A percentile compares a stretch with the other conserved stretches of the same genome.
These are phyloP conservation scores for Naganishia sp. DNA, from an alignment of 1,284 basidiomycete species.

Conservation along the genomic window DNA sequence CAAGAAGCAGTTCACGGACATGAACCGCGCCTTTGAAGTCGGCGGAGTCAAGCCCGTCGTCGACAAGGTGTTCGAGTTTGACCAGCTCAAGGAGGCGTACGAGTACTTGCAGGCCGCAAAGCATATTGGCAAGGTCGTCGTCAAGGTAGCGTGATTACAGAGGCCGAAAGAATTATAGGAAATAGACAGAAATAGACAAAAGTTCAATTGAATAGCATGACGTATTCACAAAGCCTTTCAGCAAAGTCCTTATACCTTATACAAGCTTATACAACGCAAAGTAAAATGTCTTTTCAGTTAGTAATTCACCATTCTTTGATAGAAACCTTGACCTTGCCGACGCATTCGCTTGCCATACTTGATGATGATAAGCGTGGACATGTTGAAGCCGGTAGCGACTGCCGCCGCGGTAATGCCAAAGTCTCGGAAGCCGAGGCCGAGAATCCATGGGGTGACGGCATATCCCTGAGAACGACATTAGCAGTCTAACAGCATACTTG, in stretches of 20 bases:
- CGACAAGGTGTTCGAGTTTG: slow-evolving; percentile 55
- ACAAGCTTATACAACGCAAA: not conserved
- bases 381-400: slow-evolving; percentile 34
- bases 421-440: slow-evolving; percentile 33
- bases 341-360: slow-evolving; percentile 36
- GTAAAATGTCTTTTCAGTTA: not conserved
- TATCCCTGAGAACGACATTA: slow-evolving; percentile 32
- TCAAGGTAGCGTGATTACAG: slow-evolving; percentile 35
- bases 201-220: not conserved
- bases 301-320: slow-evolving; percentile 33
- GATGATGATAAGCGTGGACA: slow-evolving; percentile 31
- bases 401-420: slow-evolving; percentile 35
- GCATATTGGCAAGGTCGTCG: slow-evolving; percentile 50
- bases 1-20: slow-evolving; percentile 52
- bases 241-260: not conserved
- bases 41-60: slow-evolving; percentile 52
- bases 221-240: not conserved
- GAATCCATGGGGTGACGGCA: slow-evolving; percentile 38
- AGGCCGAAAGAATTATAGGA: not conserved
- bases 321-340: slow-evolving; percentile 24
- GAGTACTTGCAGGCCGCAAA: slow-evolving; percentile 47
- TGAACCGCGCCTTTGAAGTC: slow-evolving; percentile 49
- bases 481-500: not conserved
- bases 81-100: slow-evolving; percentile 52
- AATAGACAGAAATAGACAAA: too few relatives aligned